Conservation (phyloP, 176 grass and related monocot species). For the Typha latifolia region DNA sequence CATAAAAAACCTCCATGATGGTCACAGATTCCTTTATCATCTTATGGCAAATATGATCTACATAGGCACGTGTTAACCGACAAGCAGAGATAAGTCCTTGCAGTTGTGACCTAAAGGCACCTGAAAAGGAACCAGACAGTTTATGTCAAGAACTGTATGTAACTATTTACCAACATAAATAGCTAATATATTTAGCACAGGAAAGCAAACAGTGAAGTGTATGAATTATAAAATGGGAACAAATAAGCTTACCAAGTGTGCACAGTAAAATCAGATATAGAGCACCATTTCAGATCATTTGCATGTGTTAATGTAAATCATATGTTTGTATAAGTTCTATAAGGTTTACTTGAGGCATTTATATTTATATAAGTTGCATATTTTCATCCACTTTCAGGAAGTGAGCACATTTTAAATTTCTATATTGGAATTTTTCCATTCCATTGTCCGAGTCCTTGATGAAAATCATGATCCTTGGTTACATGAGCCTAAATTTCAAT, state of each 20-base stretch:
- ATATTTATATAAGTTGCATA: background rate
- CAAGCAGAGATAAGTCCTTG: slow-evolving; percentile 65
- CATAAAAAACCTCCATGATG: slow-evolving; percentile 49
- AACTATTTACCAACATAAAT: background rate
- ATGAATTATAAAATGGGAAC: background rate
- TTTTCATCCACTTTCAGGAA: too few species aligned
- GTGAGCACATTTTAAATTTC: too few species aligned
- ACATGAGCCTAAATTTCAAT: too few species aligned
- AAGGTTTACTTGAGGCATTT: background rate
- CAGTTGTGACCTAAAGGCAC: slow-evolving; percentile 49
- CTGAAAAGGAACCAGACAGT: slow-evolving; percentile 30
- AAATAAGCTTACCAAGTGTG: background rate
- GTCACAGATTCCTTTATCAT: slow-evolving; percentile 50
- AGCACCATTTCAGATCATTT: background rate
- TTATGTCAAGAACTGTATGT: background rate
- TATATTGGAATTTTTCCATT: too few species aligned
- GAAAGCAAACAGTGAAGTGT: background rate
- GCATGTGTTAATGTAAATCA: background rate
- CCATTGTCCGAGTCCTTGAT: too few species aligned
- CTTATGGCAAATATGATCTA: slow-evolving; percentile 33
- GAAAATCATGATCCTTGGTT: too few species aligned
- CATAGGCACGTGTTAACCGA: slow-evolving; percentile 48
- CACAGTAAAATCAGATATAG: background rate
- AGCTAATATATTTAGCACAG: background rate
- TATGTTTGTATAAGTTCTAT: background rate